Conservation (phyloP, 768 basidiomycete genomes). For the Russula ochroleuca region DNA sequence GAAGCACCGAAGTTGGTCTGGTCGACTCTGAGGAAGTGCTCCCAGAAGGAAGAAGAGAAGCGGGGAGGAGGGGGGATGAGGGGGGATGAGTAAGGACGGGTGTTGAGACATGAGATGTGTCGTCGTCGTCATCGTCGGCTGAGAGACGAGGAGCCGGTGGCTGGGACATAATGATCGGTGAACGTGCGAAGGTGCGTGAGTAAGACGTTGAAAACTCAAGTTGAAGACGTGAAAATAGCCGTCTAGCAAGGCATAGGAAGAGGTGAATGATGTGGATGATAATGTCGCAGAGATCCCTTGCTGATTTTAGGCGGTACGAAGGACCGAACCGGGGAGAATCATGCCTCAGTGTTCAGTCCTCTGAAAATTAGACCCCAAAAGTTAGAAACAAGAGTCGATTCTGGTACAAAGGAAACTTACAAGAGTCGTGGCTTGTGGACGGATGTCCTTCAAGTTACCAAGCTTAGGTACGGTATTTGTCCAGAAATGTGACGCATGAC, state of each 20-base stretch:
- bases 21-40: not conserved
- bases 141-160: conserved; percentile 13
- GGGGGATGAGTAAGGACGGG: conserved; percentile 19
- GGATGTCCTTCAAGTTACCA: conserved; percentile 13
- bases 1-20: not conserved
- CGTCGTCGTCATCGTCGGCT: conserved; percentile 26
- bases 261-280: not conserved
- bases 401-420: conserved; percentile 3
- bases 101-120: conserved; percentile 26
- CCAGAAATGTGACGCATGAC: not conserved
- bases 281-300: conserved; percentile 1
- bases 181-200: conserved; percentile 10
- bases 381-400: not conserved
- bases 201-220: conserved; percentile 7
- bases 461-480: not conserved
- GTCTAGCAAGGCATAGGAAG: conserved; percentile 21
- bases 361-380: not conserved
- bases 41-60: conserved; percentile 4
- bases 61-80: not conserved
- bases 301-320: conserved; percentile 8
- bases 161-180: conserved; percentile 14
- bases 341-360: not conserved
- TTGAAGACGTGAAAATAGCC: not conserved
- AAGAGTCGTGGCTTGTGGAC: not conserved
- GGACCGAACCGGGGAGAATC: conserved; percentile 3